phyloP scores from a whole-genome alignment of 441 rosid genomes.

The Capsella rubella region DNA sequence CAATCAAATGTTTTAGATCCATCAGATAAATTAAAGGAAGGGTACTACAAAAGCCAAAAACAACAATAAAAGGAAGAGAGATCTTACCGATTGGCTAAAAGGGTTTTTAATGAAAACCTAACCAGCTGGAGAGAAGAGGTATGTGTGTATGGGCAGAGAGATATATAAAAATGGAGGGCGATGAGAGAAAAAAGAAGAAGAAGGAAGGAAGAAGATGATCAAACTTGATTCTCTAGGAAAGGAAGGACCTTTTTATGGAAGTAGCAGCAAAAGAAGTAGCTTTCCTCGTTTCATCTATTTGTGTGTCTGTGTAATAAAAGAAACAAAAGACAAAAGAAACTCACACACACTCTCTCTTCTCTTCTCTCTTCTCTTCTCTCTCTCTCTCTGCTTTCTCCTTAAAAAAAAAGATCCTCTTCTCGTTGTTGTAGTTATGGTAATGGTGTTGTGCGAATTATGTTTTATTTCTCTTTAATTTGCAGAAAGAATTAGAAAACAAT shows the following conservation, averaged over 20 bases:
- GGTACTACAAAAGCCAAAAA: background rate
- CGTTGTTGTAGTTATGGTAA: constrained; percentile 45
- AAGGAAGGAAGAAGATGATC: constrained; percentile 30
- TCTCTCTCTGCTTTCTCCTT: constrained; percentile 40
- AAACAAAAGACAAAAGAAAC: constrained; percentile 37
- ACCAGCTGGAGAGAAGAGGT: constrained; percentile 18
- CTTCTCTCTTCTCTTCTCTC: constrained; percentile 22
- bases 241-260: constrained; percentile 41
- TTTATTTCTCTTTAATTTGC: background rate
- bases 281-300: constrained; percentile 46
- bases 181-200: background rate
- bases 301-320: constrained; percentile 39
- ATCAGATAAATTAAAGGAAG: constrained; percentile 7
- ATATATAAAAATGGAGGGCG: background rate
- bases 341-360: constrained; percentile 32
- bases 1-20: constrained; percentile 34
- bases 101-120: constrained; percentile 26
- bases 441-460: constrained; percentile 22
- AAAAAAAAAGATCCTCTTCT: constrained; percentile 38
- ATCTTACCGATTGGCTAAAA: constrained; percentile 32
- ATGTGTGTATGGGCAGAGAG: background rate
- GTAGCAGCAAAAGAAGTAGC: constrained; percentile 40
- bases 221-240: constrained; percentile 37
- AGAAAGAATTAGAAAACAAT: constrained; percentile 20
- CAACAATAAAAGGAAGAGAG: constrained; percentile 15